These are phyloP conservation scores for Colletotrichum ledebouriae DNA, from an alignment of 2,329 filamentous ascomycete genomes.

Conservation along the genomic window DNA sequence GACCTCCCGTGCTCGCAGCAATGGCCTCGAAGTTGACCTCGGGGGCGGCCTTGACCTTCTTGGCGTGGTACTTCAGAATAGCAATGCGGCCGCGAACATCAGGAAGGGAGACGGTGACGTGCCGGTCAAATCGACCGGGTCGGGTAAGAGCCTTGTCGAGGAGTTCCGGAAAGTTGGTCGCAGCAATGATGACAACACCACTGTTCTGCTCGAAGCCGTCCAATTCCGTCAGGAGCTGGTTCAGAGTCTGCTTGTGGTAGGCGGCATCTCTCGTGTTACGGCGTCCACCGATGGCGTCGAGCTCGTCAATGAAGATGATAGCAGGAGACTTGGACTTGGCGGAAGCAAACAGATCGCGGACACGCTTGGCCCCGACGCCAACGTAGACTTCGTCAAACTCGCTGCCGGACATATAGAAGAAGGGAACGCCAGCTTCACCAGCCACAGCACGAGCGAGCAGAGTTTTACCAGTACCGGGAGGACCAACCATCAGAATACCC, in stretches of 20 bases:
- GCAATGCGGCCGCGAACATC: conserved; percentile 94
- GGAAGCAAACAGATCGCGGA: conserved; percentile 89
- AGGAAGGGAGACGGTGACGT: conserved; percentile 88
- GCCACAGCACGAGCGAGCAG: conserved; percentile 94
- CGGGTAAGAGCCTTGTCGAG: conserved; percentile 97
- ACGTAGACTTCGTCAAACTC: conserved; percentile 99
- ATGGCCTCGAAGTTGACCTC: conserved; percentile 88
- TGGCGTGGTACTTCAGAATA: conserved; percentile 93
- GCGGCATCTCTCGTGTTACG: conserved; percentile 92
- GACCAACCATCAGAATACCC: conserved; percentile 93
- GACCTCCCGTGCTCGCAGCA: conserved; percentile 88
- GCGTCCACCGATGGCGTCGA: conserved; percentile 95
- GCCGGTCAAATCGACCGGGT: conserved; percentile 95
- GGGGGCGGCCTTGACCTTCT: conserved; percentile 84
- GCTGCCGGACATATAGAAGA: conserved; percentile 99
- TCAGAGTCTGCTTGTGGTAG: conserved; percentile 97
- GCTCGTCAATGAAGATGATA: conserved; percentile 95
- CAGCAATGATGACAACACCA: conserved; percentile 94
- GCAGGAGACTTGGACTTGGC: conserved; percentile 88
- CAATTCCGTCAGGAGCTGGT: conserved; percentile 95
- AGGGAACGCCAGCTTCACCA: conserved; percentile 95
- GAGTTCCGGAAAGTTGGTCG: conserved; percentile 94
- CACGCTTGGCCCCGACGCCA: conserved; percentile 94
- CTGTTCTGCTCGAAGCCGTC: conserved; percentile 97
- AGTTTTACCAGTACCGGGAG: conserved; percentile 97